Evolutionary conservation across 768 basidiomycete species (phyloP).

Genomic region (Krasilnikovozyma curviuscula): DNA sequence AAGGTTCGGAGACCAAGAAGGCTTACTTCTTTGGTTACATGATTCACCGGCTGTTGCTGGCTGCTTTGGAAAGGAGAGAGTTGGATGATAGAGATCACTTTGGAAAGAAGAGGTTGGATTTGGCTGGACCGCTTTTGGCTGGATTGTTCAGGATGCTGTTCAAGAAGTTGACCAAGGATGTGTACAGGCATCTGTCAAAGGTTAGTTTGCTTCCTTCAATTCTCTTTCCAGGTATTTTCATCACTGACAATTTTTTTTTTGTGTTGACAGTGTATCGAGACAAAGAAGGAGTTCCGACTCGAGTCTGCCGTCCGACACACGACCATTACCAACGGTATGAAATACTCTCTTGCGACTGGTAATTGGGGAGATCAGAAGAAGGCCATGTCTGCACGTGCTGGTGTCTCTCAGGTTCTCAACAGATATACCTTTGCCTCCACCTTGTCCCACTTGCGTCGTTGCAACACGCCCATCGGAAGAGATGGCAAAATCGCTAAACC

Average conservation of each 20-base stretch:
- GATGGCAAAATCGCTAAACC: conserved; percentile 99
- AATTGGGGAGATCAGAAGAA: conserved; percentile 99
- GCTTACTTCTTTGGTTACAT: conserved; percentile 99
- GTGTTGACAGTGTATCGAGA: conserved; percentile 65
- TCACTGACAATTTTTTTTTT: neutral
- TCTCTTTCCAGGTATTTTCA: neutral
- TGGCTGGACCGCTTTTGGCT: conserved; percentile 89
- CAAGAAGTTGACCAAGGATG: conserved; percentile 87
- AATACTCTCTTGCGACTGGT: conserved; percentile 92
- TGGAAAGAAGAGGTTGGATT: conserved; percentile 88
- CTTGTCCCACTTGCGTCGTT: conserved; percentile 87
- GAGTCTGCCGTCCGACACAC: conserved; percentile 82
- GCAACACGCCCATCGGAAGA: conserved; percentile 91
- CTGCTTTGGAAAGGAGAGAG: conserved; percentile 82
- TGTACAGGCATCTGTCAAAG: conserved; percentile 93
- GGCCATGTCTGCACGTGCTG: conserved; percentile 90
- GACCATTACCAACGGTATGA: conserved; percentile 93
- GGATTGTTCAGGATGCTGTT: conserved; percentile 95
- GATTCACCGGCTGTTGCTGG: conserved; percentile 86
- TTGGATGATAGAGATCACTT: conserved; percentile 99
- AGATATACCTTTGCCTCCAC: conserved; percentile 98
- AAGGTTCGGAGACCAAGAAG: conserved; percentile 92
- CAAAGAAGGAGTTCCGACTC: conserved; percentile 84
- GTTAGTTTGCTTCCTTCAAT: conserved; percentile 28
- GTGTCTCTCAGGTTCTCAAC: conserved; percentile 96